Base-by-base conservation (phyloP, 2,329 filamentous ascomycete genomes). In the Aureobasidium sp. region DNA sequence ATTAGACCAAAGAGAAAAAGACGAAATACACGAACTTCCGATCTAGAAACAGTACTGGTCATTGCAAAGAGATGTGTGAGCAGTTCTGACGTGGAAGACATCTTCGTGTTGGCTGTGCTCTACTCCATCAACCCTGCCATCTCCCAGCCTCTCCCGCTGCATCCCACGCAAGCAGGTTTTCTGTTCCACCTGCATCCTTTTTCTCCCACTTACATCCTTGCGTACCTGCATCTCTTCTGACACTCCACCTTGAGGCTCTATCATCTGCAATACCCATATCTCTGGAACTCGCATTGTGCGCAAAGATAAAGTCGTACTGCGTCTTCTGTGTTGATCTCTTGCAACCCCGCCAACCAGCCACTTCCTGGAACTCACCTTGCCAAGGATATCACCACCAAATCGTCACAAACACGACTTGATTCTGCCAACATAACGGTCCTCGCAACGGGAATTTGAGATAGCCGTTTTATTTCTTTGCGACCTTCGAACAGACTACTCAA, bases 341-440 rank as follows among this genome's bases (percentile, higher is more conserved):
- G 38, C 56, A 36, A 59, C 56, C 56, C 56, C 56, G 56, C 56
- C 55, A 59, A 43, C 54, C 54, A 58, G 54, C 56, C 56, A 48
- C 50, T 25, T 47, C 13, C 15, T 40, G 38, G 20, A 23, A 18
- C 10, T 36, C 27, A 6, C 11, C 18, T 13, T 61, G 58, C 58
- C 58, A 61, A 61, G 58, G 31, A 61, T 61, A 61, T 33, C 58
- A 50, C 50, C 7, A 40, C 15, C 38, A 16, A 23, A 47, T 59
- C 55, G 55, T 58, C 40, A 48, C 42, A 47, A 50, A 60, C 56
- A 38, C 56, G 56, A 29, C 31, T 60, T 29, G 3, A 42, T 11
- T n/a, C 16, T 23, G 48, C 40, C 3, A 23, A 8, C 54, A 11
- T 45, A n/a, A n/a, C n/a, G 33, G 7, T 36, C 33, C 7, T 36